phyloP scores from a whole-genome alignment of 2,329 filamentous ascomycete genomes.

The Aspergillus sp. region DNA sequence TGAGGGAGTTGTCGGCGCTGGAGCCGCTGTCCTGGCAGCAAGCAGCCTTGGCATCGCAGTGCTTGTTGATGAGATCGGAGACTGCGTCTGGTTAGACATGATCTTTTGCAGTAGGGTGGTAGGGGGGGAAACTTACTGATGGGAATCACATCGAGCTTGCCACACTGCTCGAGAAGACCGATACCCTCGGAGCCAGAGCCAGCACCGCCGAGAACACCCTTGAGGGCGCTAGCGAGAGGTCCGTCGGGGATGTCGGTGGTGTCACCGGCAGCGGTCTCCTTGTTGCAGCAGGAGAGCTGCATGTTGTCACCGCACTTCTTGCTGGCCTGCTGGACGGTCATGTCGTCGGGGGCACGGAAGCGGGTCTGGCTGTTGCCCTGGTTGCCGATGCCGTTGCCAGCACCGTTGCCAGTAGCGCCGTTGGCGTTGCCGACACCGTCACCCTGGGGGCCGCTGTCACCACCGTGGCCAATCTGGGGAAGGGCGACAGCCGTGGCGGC shows the following conservation, averaged over 20 bases:
- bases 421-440: constrained; percentile 2
- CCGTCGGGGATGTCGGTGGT: constrained; percentile 30
- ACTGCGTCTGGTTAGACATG: constrained; percentile 7
- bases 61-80: constrained; percentile 35
- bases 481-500: constrained; percentile 32
- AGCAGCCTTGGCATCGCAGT: constrained; percentile 42
- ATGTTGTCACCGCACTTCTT: constrained; percentile 39
- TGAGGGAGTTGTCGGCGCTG: constrained; percentile 27
- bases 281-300: constrained; percentile 41
- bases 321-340: constrained; percentile 37
- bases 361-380: constrained; percentile 32
- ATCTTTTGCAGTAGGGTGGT: accelerated
- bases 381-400: constrained; percentile 28
- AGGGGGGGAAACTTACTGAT: no score
- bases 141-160: constrained; percentile 32
- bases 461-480: constrained; percentile 16
- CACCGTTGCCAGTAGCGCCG: constrained; percentile 3
- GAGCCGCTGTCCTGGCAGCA: constrained; percentile 36
- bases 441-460: constrained; percentile 12
- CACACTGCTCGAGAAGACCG: constrained; percentile 42
- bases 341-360: constrained; percentile 30
- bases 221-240: constrained; percentile 32
- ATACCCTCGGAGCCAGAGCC: constrained; percentile 33
- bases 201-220: constrained; percentile 33
- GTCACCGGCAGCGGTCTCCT: constrained; percentile 35